A percentile compares a stretch with the other conserved stretches of the same genome.
Conservation (phyloP, 805 yeast genomes). For the Ogataea naganishii region DNA sequence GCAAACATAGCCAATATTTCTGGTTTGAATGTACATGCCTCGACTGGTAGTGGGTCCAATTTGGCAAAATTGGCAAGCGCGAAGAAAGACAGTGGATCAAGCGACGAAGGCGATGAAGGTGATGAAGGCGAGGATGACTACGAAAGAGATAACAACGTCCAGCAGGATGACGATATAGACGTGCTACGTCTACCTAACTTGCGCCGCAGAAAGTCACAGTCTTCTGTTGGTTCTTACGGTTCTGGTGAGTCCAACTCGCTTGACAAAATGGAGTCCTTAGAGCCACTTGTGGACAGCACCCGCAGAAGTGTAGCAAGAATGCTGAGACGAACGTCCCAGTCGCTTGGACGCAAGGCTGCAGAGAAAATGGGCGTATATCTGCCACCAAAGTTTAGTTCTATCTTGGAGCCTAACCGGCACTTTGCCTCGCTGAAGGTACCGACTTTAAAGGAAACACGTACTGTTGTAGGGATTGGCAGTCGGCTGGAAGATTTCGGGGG, state of each 20-base stretch:
- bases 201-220: conserved; percentile 12
- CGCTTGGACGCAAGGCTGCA: conserved; percentile 71
- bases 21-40: too few species aligned
- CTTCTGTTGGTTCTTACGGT: conserved; percentile 19
- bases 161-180: conserved; percentile 7
- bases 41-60: too few species aligned
- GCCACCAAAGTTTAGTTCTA: conserved; percentile 77
- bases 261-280: conserved; percentile 33
- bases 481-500: conserved; percentile 18
- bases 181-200: conserved; percentile 2
- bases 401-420: conserved; percentile 86
- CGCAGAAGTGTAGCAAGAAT: conserved; percentile 68
- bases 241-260: conserved; percentile 13
- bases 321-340: conserved; percentile 71
- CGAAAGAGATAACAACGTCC: conserved; percentile 3
- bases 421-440: conserved; percentile 67
- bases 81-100: conserved; percentile 5
- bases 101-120: conserved; percentile 10
- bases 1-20: too few species aligned
- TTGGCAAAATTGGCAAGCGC: too few species aligned
- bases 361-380: conserved; percentile 83
- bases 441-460: conserved; percentile 32
- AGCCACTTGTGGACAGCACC: conserved; percentile 66
- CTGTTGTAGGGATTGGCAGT: conserved; percentile 40
- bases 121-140: conserved; percentile 9